Conservation (phyloP, 1,284 basidiomycete species). For the Trametes sp. region DNA sequence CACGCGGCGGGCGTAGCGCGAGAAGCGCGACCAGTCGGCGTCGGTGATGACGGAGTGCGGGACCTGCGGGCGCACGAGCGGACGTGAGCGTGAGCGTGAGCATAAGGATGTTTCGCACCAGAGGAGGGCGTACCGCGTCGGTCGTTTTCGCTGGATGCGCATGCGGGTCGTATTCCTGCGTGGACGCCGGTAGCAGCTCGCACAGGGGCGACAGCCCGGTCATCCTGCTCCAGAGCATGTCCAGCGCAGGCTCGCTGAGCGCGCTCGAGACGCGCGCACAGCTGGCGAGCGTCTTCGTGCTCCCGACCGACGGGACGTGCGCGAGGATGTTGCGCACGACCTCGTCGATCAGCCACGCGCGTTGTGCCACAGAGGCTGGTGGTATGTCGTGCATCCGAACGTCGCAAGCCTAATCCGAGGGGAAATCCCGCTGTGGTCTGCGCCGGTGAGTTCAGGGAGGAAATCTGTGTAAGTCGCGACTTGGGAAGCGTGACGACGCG, state of each 20-base stretch:
- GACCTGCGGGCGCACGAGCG: neutral
- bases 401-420: neutral
- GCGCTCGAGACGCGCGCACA: constrained; percentile 20
- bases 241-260: constrained; percentile 27
- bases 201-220: constrained; percentile 18
- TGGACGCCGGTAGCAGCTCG: constrained; percentile 12
- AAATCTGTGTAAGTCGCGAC: neutral
- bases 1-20: constrained; percentile 22
- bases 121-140: no score
- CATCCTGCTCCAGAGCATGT: constrained; percentile 27
- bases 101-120: no score
- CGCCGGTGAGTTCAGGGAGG: no score
- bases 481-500: no score
- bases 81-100: no score
- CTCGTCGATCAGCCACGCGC: constrained; percentile 27
- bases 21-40: constrained; percentile 21
- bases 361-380: neutral
- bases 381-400: neutral
- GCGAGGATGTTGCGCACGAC: constrained; percentile 23
- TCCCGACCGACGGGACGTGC: constrained; percentile 16
- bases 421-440: no score
- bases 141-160: neutral
- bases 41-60: constrained; percentile 1
- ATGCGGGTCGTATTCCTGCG: neutral
- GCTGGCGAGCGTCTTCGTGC: constrained; percentile 14